These are phyloP conservation scores for Trebouxia gelatinosa DNA, from an alignment of 163 green algal species.

Conservation along the genomic window DNA sequence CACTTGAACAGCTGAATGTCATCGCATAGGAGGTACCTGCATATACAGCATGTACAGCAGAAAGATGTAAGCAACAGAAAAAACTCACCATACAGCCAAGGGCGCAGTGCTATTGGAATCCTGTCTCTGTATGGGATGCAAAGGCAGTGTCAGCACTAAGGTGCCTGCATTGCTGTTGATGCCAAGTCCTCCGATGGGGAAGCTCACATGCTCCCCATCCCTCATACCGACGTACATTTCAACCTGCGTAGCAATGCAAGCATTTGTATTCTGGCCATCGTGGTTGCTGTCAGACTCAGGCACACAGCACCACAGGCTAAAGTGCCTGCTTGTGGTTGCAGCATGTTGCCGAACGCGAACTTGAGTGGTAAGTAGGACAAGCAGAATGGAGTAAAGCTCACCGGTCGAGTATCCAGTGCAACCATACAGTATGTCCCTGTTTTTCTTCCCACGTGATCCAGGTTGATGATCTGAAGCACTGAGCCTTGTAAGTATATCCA, in stretches of 20 bases:
- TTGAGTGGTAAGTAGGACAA: background rate
- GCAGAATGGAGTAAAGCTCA: background rate
- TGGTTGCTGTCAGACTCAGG: background rate
- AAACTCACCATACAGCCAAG: no score
- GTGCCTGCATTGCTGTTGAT: slow-evolving; percentile 2
- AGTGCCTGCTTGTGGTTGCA: background rate
- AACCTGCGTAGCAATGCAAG: background rate
- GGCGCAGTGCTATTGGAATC: background rate
- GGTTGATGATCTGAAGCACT: background rate
- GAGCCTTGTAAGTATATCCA: background rate
- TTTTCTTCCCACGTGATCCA: background rate
- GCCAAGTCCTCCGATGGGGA: background rate
- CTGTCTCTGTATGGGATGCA: background rate
- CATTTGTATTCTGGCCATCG: background rate
- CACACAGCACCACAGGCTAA: background rate
- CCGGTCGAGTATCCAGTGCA: background rate
- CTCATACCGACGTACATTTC: background rate
- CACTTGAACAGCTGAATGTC: background rate
- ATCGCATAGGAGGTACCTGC: background rate
- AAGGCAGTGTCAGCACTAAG: background rate
- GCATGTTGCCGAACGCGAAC: background rate
- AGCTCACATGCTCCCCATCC: background rate
- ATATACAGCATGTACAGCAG: background rate
- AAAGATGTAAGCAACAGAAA: background rate
- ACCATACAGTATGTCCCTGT: background rate